A percentile compares a stretch with the other conserved stretches of the same genome.
Conservation (phyloP, 2,329 filamentous ascomycete species). For the Arthroderma sp. region DNA sequence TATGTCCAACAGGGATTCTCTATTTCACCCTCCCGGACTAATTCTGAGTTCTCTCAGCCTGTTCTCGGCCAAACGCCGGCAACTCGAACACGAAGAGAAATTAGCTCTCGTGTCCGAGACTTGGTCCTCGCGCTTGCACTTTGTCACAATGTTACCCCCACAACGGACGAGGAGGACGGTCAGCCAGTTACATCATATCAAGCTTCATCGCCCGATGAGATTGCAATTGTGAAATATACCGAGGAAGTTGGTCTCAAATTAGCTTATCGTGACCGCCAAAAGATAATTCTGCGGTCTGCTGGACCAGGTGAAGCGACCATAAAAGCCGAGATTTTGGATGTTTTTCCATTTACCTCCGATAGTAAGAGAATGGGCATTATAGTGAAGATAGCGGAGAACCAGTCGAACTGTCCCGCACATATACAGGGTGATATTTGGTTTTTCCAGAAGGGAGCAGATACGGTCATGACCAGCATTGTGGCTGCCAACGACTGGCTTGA, state of each 20-base stretch:
- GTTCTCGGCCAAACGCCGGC: conserved; percentile 41
- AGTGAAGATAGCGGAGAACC: conserved; percentile 62
- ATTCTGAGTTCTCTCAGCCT: conserved; percentile 22
- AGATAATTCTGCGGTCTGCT: conserved; percentile 67
- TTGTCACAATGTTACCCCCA: conserved; percentile 95
- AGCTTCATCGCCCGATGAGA: conserved; percentile 93
- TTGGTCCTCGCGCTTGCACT: conserved; percentile 82
- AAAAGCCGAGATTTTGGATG: conserved; percentile 74
- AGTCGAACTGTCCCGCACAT: conserved; percentile 33
- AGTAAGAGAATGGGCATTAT: conserved; percentile 98
- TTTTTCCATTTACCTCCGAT: conserved; percentile 96
- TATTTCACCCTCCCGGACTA: conserved; percentile 45
- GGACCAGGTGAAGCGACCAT: conserved; percentile 63
- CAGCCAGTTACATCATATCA: conserved; percentile 73
- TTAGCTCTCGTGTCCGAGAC: conserved; percentile 83
- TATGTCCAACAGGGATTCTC: conserved; percentile 80
- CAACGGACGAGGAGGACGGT: conserved; percentile 69
- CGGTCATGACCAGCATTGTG: conserved; percentile 93
- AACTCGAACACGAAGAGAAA: conserved; percentile 80
- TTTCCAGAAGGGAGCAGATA: conserved; percentile 96
- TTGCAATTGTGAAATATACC: conserved; percentile 93
- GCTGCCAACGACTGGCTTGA: conserved; percentile 96
- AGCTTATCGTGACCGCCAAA: conserved; percentile 71
- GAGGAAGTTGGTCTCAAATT: conserved; percentile 81
- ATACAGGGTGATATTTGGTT: conserved; percentile 81